A percentile compares a stretch with the other conserved stretches of the same genome.
phyloP scores from a whole-genome alignment of 768 basidiomycete genomes.

The Floccularia luteovirens region DNA sequence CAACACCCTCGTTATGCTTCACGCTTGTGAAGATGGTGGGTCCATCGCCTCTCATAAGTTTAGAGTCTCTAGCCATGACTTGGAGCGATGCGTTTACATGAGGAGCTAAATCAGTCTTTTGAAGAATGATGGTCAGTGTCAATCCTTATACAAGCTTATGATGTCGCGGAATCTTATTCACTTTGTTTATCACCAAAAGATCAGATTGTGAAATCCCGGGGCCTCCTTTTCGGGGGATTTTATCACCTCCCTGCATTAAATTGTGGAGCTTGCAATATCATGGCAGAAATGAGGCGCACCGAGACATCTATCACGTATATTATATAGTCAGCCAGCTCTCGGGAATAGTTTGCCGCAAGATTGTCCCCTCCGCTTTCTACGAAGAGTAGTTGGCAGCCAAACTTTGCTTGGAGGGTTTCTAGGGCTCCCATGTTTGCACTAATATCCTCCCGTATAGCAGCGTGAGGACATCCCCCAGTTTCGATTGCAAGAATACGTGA shows the following conservation, averaged over 20 bases:
- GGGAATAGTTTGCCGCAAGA: conserved; percentile 92
- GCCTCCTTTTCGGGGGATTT: conserved; percentile 96
- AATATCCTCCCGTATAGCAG: conserved; percentile 97
- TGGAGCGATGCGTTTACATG: conserved; percentile 89
- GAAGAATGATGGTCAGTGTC: no score
- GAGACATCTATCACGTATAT: conserved; percentile 89
- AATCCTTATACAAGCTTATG: no score
- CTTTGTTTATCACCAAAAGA: conserved; percentile 93
- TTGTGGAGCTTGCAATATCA: conserved; percentile 1
- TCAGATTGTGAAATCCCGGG: conserved; percentile 97
- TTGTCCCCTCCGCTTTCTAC: conserved; percentile 98
- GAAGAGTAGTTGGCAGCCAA: conserved; percentile 81
- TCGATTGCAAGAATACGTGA: conserved; percentile 93
- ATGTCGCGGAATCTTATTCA: no score
- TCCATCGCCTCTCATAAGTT: conserved; percentile 88
- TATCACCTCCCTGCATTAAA: conserved; percentile 77
- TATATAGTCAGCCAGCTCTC: conserved; percentile 96
- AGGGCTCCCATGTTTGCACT: conserved; percentile 95
- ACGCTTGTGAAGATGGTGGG: conserved; percentile 91
- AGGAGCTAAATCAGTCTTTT: conserved; percentile 86
- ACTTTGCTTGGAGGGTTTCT: conserved; percentile 90
- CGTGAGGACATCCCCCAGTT: conserved; percentile 97
- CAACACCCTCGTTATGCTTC: conserved; percentile 68
- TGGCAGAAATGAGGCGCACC: conserved; percentile 23
- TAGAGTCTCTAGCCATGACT: conserved; percentile 92